These are phyloP conservation scores for Boletus sp. DNA, from an alignment of 768 basidiomycete species.

Conservation along the genomic window DNA sequence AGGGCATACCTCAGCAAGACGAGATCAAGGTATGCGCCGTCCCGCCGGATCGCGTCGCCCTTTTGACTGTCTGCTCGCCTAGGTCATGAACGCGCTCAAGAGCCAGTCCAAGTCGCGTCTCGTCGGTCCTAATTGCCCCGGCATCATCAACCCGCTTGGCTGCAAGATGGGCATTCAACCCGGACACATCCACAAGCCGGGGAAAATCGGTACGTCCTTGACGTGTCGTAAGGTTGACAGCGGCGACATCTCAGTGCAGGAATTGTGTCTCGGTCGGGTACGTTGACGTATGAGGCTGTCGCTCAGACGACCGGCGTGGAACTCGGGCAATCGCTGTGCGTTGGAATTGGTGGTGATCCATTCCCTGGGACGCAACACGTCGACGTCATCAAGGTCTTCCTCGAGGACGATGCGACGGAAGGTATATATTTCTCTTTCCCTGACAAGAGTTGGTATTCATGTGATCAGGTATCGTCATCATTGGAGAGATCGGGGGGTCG, in stretches of 20 bases:
- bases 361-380: conserved; percentile 96
- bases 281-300: conserved; percentile 97
- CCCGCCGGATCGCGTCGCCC: not conserved
- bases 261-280: conserved; percentile 94
- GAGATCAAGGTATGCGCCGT: conserved; percentile 74
- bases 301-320: conserved; percentile 95
- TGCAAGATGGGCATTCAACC: conserved; percentile 99
- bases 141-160: conserved; percentile 93
- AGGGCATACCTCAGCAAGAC: conserved; percentile 97
- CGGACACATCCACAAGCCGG: conserved; percentile 95
- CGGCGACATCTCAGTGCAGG: conserved; percentile 41
- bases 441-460: conserved; percentile 1
- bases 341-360: conserved; percentile 97
- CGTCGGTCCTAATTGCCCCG: conserved; percentile 98
- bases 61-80: not conserved
- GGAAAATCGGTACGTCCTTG: conserved; percentile 76
- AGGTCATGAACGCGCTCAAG: conserved; percentile 94
- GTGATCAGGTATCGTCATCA: conserved; percentile 83
- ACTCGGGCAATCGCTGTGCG: conserved; percentile 92
- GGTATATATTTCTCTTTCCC: conserved; percentile 43
- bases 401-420: conserved; percentile 91
- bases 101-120: conserved; percentile 93
- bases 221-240: not conserved
- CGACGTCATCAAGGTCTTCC: conserved; percentile 94
- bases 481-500: conserved; percentile 97